Evolutionary conservation across 169 alveolate genomes (phyloP).

Genomic region (Plasmodium gonderi): DNA sequence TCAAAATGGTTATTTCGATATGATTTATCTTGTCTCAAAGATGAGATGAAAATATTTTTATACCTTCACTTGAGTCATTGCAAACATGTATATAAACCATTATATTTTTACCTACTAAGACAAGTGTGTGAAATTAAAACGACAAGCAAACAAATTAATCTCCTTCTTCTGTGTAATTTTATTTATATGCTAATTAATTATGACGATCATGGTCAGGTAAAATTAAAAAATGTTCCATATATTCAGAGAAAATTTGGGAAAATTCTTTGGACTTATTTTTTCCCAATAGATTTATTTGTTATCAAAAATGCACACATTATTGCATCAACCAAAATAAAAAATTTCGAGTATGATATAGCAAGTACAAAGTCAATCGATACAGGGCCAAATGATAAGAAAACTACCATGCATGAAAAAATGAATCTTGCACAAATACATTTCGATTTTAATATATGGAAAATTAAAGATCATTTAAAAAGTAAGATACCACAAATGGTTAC

Average conservation of each 20-base stretch:
- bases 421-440: background rate
- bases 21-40: background rate
- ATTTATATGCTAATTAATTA: slow-evolving; percentile 5
- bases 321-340: background rate
- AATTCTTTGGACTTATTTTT: slow-evolving; percentile 16
- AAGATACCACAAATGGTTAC: background rate
- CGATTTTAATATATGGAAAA: background rate
- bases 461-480: background rate
- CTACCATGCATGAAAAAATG: background rate
- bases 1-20: slow-evolving; percentile 13
- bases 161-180: slow-evolving; percentile 8
- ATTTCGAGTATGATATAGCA: background rate
- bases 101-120: background rate
- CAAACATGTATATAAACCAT: slow-evolving; percentile 10
- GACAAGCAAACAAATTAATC: background rate
- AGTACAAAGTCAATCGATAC: background rate
- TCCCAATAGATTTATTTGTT: slow-evolving; percentile 16
- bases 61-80: slow-evolving; percentile 15
- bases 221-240: background rate
- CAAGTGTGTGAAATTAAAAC: background rate
- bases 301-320: background rate
- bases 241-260: background rate
- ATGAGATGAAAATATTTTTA: background rate
- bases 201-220: background rate
- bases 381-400: background rate